Evolutionary conservation across 2,329 filamentous ascomycete species (phyloP).

Genomic region (Davidsoniella eucalypti): DNA sequence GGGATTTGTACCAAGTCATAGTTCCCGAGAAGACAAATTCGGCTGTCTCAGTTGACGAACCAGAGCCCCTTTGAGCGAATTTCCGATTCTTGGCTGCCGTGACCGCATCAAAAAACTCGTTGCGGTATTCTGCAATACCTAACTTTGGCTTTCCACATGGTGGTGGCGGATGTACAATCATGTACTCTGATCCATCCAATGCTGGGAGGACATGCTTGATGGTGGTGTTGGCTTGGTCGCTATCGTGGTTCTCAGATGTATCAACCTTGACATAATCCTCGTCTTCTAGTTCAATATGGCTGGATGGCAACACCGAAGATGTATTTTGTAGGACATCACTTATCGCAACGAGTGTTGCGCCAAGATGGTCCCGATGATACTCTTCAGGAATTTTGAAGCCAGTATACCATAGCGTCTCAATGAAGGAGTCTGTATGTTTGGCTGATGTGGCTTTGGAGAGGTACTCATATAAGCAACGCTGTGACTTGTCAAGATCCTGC

Average conservation of each 20-base stretch:
- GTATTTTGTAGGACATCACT: constrained; percentile 19
- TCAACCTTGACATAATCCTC: constrained; percentile 19
- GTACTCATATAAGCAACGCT: constrained; percentile 27
- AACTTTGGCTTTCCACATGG: constrained; percentile 5
- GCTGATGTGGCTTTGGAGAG: constrained; percentile 19
- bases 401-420: constrained; percentile 31
- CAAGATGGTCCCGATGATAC: constrained; percentile 21
- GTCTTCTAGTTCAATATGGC: constrained; percentile 15
- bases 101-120: constrained; percentile 3
- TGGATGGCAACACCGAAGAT: constrained; percentile 23
- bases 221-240: constrained; percentile 16
- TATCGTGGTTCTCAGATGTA: neutral
- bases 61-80: neutral
- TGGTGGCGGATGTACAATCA: constrained; percentile 21
- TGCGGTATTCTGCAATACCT: neutral
- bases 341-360: constrained; percentile 24
- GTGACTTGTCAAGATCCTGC: constrained; percentile 27
- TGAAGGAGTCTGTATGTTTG: constrained; percentile 20
- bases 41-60: neutral
- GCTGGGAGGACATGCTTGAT: constrained; percentile 22
- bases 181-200: neutral
- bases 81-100: neutral
- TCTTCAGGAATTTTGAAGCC: constrained; percentile 17
- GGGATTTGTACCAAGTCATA: neutral
- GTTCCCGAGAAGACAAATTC: neutral